Conservation (phyloP, 2,329 filamentous ascomycete genomes). For the Arthrobotrys megalospora region DNA sequence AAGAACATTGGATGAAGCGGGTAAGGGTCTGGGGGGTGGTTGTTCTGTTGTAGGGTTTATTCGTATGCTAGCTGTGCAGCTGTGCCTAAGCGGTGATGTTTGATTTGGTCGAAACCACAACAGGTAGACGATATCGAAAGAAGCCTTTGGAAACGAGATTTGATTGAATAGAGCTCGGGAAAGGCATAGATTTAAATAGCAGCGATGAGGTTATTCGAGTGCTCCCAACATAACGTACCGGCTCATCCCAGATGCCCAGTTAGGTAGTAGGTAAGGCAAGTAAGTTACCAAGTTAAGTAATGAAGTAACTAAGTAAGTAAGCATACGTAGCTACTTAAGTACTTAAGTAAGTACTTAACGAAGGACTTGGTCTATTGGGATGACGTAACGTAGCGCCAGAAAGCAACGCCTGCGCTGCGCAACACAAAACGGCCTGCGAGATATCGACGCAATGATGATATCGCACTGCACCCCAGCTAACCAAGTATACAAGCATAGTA, state of each 20-base stretch:
- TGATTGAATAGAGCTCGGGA: too few species aligned
- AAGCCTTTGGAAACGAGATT: too few species aligned
- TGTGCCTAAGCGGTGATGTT: background rate
- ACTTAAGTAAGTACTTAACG: background rate
- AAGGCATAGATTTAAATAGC: too few species aligned
- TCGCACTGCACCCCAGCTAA: too few species aligned
- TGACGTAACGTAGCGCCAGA: constrained; percentile 11
- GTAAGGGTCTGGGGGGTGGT: background rate
- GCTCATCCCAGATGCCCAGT: too few species aligned
- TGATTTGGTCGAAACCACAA: background rate
- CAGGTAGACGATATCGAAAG: too few species aligned
- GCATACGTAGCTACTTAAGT: background rate
- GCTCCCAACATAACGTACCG: too few species aligned
- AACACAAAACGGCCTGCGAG: background rate
- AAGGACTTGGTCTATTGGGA: background rate
- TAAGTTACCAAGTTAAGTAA: too few species aligned
- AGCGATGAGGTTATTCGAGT: too few species aligned
- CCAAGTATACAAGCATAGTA: too few species aligned
- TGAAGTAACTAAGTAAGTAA: background rate
- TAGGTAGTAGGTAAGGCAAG: too few species aligned
- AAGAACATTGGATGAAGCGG: background rate
- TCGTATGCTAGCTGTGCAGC: background rate
- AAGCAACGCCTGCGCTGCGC: background rate
- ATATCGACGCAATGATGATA: background rate
- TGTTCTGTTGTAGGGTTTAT: background rate